phyloP scores from a whole-genome alignment of 805 yeast genomes.

The Candida andamanensis region DNA sequence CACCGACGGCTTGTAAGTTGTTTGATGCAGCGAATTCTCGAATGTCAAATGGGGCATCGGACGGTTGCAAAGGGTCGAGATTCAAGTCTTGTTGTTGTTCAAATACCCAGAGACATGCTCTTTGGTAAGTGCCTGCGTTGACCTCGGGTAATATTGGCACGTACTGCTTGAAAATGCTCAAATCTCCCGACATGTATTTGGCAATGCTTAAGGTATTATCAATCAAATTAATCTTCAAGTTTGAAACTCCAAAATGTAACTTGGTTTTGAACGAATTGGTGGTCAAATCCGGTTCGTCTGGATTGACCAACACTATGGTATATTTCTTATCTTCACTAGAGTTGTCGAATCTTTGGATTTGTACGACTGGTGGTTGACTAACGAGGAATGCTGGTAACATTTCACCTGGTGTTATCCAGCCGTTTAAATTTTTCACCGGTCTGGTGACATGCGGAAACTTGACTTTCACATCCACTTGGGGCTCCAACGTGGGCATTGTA shows the following conservation, averaged over 20 bases:
- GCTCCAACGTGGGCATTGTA: constrained; percentile 83
- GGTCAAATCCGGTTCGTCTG: constrained; percentile 79
- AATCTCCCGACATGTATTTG: constrained; percentile 29
- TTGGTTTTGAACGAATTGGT: constrained; percentile 66
- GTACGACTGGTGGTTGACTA: constrained; percentile 68
- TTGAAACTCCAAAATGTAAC: constrained; percentile 71
- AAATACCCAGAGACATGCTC: constrained; percentile 87
- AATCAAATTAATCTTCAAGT: constrained; percentile 55
- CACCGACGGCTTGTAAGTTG: constrained; percentile 75
- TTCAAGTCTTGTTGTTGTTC: constrained; percentile 47
- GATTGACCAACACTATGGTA: constrained; percentile 79
- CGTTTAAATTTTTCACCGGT: constrained; percentile 43
- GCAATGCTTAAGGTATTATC: constrained; percentile 51
- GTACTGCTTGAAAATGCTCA: constrained; percentile 49
- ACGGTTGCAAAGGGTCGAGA: constrained; percentile 11
- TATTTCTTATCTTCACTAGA: constrained; percentile 46
- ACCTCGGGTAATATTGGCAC: constrained; percentile 86
- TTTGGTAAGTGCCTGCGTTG: constrained; percentile 67
- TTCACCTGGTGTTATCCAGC: constrained; percentile 77
- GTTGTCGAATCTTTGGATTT: constrained; percentile 64
- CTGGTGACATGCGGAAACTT: constrained; percentile 62
- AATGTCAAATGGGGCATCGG: constrained; percentile 51
- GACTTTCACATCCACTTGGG: constrained; percentile 68
- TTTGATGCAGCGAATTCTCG: constrained; percentile 57
- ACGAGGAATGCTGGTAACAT: constrained; percentile 70